A percentile compares a stretch with the other conserved stretches of the same genome.
Conservation (phyloP, 331 rosid species). For the Phaseolus coccineus region DNA sequence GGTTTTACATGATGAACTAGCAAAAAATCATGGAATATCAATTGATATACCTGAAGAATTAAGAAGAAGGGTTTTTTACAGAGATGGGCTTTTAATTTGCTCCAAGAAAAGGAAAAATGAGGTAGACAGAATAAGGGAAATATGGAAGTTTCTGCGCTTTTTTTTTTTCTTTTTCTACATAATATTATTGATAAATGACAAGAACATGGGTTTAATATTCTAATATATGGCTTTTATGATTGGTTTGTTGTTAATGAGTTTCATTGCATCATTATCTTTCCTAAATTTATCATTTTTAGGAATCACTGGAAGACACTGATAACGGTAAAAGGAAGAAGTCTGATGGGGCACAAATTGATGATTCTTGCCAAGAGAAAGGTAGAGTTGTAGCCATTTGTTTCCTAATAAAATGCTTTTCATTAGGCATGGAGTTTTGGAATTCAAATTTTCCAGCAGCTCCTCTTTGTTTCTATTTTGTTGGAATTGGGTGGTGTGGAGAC, state of each 20-base stretch:
- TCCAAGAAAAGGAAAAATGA: constrained; percentile 68
- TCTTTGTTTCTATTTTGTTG: constrained; percentile 2
- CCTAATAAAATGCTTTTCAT: constrained; percentile 27
- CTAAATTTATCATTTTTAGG: constrained; percentile 63
- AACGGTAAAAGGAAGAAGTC: constrained; percentile 61
- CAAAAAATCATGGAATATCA: constrained; percentile 77
- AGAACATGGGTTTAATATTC: background rate
- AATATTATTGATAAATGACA: constrained; percentile 4
- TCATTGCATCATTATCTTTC: constrained; percentile 16
- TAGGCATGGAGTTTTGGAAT: background rate
- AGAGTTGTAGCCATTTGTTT: constrained; percentile 8
- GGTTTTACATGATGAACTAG: constrained; percentile 83
- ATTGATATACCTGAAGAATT: constrained; percentile 75
- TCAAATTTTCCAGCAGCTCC: background rate
- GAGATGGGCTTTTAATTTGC: constrained; percentile 76
- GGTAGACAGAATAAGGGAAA: constrained; percentile 43
- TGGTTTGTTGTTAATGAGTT: constrained; percentile 23
- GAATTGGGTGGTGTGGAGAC: constrained; percentile 17
- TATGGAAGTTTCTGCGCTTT: constrained; percentile 39
- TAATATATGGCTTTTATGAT: constrained; percentile 25
- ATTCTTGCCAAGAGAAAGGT: constrained; percentile 59
- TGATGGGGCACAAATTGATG: constrained; percentile 43
- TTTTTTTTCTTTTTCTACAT: background rate
- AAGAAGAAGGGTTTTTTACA: constrained; percentile 61
- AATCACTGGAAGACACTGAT: constrained; percentile 48